phyloP scores from a whole-genome alignment of 2,329 filamentous ascomycete species.

The Rhexocercosporidium sp. region DNA sequence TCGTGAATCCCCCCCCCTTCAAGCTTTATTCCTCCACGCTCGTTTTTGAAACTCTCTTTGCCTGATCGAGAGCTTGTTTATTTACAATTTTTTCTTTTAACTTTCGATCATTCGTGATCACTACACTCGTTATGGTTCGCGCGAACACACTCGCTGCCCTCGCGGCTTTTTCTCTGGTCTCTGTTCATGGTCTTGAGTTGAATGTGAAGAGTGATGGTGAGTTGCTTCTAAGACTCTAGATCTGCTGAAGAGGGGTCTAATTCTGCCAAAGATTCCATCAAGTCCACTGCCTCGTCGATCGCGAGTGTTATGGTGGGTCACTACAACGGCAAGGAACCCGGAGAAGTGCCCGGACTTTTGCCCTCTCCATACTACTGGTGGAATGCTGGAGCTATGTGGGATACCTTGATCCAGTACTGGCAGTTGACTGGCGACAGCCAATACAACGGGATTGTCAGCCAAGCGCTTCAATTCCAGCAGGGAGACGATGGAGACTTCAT shows the following conservation, averaged over 20 bases:
- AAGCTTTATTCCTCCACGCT: background rate
- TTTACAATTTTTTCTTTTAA: background rate
- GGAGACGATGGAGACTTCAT: slow-evolving; percentile 64
- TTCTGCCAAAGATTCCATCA: slow-evolving; percentile 32
- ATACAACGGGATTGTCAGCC: slow-evolving; percentile 63
- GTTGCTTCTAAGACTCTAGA: background rate
- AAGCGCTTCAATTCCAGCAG: slow-evolving; percentile 63
- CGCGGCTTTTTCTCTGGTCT: slow-evolving; percentile 25
- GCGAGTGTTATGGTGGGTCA: slow-evolving; percentile 27
- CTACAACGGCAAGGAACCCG: slow-evolving; percentile 32
- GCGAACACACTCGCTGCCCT: slow-evolving; percentile 25
- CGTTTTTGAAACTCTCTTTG: background rate
- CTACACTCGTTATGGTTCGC: slow-evolving; percentile 23
- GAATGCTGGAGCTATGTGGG: slow-evolving; percentile 73
- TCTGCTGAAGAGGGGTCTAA: background rate
- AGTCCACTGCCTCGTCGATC: slow-evolving; percentile 28
- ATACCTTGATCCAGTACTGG: slow-evolving; percentile 72
- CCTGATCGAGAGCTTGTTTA: background rate
- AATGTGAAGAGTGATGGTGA: slow-evolving; percentile 24
- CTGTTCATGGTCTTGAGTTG: slow-evolving; percentile 22
- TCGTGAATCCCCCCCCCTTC: background rate
- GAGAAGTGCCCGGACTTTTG: slow-evolving; percentile 27
- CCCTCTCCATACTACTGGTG: slow-evolving; percentile 58
- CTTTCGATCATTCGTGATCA: slow-evolving; percentile 4
- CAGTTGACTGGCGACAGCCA: slow-evolving; percentile 62